A percentile compares a stretch with the other conserved stretches of the same genome.
phyloP scores from a whole-genome alignment of 805 yeast genomes.

The Candida anglica region DNA sequence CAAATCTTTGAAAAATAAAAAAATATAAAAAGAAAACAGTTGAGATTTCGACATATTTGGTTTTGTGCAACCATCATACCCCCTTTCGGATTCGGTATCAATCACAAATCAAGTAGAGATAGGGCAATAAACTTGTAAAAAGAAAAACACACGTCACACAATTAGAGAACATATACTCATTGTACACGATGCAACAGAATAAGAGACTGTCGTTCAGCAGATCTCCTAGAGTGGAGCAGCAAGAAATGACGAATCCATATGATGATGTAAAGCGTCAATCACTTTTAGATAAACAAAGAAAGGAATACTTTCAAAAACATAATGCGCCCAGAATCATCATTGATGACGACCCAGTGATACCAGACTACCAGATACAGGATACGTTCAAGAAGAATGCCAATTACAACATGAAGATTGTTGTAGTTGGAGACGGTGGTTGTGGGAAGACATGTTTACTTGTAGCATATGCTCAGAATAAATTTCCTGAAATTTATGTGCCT shows the following conservation, averaged over 20 bases:
- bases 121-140: no score
- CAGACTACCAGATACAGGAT: slow-evolving; percentile 27
- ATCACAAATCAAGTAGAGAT: no score
- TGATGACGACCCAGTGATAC: slow-evolving; percentile 34
- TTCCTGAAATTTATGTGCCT: slow-evolving; percentile 74
- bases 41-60: no score
- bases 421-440: slow-evolving; percentile 87
- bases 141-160: no score
- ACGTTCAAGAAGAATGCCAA: slow-evolving; percentile 16
- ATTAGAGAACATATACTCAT: no score
- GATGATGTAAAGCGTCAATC: slow-evolving; percentile 20
- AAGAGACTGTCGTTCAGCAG: slow-evolving; percentile 3
- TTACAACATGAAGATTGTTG: slow-evolving; percentile 55
- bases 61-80: no score
- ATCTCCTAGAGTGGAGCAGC: slow-evolving; percentile 4
- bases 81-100: no score
- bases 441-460: slow-evolving; percentile 80
- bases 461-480: slow-evolving; percentile 65
- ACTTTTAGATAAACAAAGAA: slow-evolving; percentile 15
- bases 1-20: no score
- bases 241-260: slow-evolving; percentile 20
- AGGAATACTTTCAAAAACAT: slow-evolving; percentile 17
- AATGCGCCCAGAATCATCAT: slow-evolving; percentile 25
- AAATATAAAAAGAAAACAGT: no score
- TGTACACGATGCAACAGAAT: no score